Percentiles rank a stretch among this genome's conserved stretches.
phyloP scores from a whole-genome alignment of 768 basidiomycete species.

The Russula brevipes region DNA sequence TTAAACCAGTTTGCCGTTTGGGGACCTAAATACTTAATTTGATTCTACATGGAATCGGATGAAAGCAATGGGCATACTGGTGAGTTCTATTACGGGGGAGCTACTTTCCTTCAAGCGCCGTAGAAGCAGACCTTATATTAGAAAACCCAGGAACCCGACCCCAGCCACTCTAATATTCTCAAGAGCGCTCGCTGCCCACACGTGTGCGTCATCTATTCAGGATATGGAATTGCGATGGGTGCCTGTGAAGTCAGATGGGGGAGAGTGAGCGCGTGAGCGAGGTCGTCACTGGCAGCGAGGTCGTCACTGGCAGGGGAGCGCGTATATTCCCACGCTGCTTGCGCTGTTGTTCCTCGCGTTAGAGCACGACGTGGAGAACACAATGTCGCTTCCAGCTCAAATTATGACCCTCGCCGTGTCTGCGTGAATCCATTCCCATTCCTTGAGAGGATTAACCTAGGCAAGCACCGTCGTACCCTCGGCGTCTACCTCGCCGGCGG shows the following conservation, averaged over 20 bases:
- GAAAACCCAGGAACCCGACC: neutral
- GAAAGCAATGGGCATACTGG: neutral
- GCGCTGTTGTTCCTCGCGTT: neutral
- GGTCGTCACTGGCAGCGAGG: too few species aligned
- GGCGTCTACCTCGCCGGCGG: slow-evolving; percentile 92
- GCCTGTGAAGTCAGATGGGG: neutral
- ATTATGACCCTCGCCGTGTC: slow-evolving; percentile 84
- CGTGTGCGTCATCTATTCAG: neutral
- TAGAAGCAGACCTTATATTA: neutral
- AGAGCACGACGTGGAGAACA: slow-evolving; percentile 4
- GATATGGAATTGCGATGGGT: neutral
- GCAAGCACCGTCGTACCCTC: slow-evolving; percentile 71
- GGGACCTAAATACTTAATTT: neutral
- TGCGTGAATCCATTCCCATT: slow-evolving; percentile 80
- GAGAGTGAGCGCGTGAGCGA: neutral
- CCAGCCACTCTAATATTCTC: neutral
- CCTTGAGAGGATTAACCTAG: slow-evolving; percentile 50
- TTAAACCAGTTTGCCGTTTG: neutral
- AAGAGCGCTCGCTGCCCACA: neutral
- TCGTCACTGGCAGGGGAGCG: too few species aligned
- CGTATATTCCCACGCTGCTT: slow-evolving; percentile 9
- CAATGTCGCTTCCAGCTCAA: slow-evolving; percentile 62
- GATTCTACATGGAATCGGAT: neutral
- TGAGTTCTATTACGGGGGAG: neutral
- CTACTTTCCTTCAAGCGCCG: neutral